Evolutionary conservation across 2,329 filamentous ascomycete genomes (phyloP).

Genomic region (Kalmusia sp.): DNA sequence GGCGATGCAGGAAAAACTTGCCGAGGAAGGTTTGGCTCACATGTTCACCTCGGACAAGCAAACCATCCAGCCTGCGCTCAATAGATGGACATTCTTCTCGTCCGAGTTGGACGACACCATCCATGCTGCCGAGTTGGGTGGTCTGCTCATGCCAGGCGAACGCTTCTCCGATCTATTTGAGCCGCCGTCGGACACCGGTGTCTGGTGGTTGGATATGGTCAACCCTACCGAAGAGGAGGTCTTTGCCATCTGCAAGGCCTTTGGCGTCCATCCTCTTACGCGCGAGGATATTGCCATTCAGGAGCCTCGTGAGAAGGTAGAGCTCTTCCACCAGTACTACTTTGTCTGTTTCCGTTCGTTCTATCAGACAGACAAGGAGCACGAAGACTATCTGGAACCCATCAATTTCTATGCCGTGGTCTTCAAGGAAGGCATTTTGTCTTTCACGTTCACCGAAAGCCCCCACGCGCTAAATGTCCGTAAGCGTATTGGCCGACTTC

Average conservation of each 20-base stretch:
- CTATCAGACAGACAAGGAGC: slow-evolving; percentile 78
- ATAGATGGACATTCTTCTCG: slow-evolving; percentile 96
- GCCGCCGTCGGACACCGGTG: slow-evolving; percentile 73
- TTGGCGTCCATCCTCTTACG: slow-evolving; percentile 93
- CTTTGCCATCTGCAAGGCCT: slow-evolving; percentile 86
- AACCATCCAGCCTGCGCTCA: slow-evolving; percentile 57
- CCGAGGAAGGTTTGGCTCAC: slow-evolving; percentile 45
- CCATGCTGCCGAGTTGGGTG: slow-evolving; percentile 86
- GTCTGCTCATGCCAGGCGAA: slow-evolving; percentile 87
- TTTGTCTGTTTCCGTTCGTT: slow-evolving; percentile 98
- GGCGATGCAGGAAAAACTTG: slow-evolving; percentile 54
- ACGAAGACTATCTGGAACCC: slow-evolving; percentile 85
- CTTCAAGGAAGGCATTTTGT: slow-evolving; percentile 92
- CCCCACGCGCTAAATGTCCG: slow-evolving; percentile 87
- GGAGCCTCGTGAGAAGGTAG: slow-evolving; percentile 97
- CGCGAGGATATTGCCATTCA: slow-evolving; percentile 96
- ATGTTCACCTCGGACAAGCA: slow-evolving; percentile 39
- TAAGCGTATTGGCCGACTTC: slow-evolving; percentile 87
- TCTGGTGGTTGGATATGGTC: slow-evolving; percentile 99
- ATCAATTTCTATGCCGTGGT: slow-evolving; percentile 98
- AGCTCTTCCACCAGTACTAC: slow-evolving; percentile 96
- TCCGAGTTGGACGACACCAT: slow-evolving; percentile 94
- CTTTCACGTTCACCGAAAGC: slow-evolving; percentile 91
- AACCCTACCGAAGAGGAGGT: slow-evolving; percentile 90
- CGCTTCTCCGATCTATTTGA: slow-evolving; percentile 88